Evolutionary conservation across 2,329 filamentous ascomycete species (phyloP).

Genomic region (Pseudomassariella vexata): DNA sequence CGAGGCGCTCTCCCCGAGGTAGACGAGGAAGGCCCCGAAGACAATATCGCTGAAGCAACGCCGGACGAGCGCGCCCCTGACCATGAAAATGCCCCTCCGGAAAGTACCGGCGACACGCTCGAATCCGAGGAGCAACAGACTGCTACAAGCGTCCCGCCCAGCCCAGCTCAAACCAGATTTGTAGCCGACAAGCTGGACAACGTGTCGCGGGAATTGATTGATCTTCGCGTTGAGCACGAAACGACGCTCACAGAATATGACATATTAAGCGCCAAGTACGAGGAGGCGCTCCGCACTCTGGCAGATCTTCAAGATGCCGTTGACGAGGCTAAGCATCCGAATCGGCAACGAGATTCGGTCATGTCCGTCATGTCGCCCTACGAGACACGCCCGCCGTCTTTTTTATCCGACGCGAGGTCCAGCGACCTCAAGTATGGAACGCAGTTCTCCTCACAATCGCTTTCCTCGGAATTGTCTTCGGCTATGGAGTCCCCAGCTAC

Average conservation of each 20-base stretch:
- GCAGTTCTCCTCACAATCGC: constrained; percentile 77
- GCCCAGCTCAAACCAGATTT: constrained; percentile 74
- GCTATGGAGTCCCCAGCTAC: constrained; percentile 70
- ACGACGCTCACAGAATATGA: constrained; percentile 75
- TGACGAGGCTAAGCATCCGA: constrained; percentile 68
- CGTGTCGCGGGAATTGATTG: constrained; percentile 85
- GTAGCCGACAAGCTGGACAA: constrained; percentile 89
- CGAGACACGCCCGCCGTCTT: constrained; percentile 64
- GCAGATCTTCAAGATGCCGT: constrained; percentile 80
- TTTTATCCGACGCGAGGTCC: constrained; percentile 73
- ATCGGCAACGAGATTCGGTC: constrained; percentile 48
- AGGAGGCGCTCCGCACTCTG: constrained; percentile 76
- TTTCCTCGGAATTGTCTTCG: constrained; percentile 90
- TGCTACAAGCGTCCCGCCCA: constrained; percentile 38
- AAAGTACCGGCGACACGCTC: constrained; percentile 3
- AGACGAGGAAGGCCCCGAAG: constrained; percentile 34
- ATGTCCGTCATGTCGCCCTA: constrained; percentile 46
- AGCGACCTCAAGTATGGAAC: constrained; percentile 62
- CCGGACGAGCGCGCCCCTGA: constrained; percentile 6
- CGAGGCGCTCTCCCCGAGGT: constrained; percentile 51
- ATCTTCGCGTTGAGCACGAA: constrained; percentile 87
- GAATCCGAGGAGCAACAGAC: constrained; percentile 10
- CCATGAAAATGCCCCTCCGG: neutral
- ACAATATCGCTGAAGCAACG: constrained; percentile 18
- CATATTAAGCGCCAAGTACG: constrained; percentile 79